A percentile compares a stretch with the other conserved stretches of the same genome.
Conservation (phyloP, 2,329 filamentous ascomycete genomes). For the Aspergillus vadensis region DNA sequence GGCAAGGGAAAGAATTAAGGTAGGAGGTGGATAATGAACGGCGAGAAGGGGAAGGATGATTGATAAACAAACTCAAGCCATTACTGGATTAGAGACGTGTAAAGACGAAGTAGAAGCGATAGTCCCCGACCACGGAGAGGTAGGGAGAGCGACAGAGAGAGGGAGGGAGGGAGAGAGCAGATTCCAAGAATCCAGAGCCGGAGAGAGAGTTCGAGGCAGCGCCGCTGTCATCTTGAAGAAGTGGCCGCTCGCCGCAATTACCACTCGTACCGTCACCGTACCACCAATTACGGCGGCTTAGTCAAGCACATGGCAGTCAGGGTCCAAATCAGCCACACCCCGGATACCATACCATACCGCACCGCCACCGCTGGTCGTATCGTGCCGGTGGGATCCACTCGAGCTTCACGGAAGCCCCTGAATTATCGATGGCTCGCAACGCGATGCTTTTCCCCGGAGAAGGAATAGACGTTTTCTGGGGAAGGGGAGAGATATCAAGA, state of each 20-base stretch:
- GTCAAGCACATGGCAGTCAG: not conserved
- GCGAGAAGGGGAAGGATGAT: not conserved
- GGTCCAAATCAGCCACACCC: conserved; percentile 2
- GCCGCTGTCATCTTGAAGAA: conserved; percentile 12
- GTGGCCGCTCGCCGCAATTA: not conserved
- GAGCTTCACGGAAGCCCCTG: conserved; percentile 26
- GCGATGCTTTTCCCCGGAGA: not conserved
- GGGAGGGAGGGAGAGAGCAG: not conserved
- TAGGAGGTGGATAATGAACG: conserved; percentile 3
- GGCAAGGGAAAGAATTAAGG: conserved; percentile 10
- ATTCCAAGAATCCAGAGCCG: conserved; percentile 1
- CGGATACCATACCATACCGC: conserved; percentile 15
- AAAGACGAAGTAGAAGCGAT: not conserved
- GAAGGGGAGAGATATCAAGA: not conserved
- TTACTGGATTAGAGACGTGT: conserved; percentile 2
- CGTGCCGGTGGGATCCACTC: conserved; percentile 20
- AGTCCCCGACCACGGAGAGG: conserved; percentile 1
- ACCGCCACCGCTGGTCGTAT: conserved; percentile 21
- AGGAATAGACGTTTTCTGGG: not conserved
- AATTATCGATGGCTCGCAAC: conserved; percentile 5
- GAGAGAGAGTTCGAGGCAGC: conserved; percentile 4
- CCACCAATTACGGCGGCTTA: not conserved
- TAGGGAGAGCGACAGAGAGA: not conserved
- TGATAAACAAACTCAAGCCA: not conserved
- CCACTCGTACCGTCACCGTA: conserved; percentile 7